These are phyloP conservation scores for Candida nonsorbophila DNA, from an alignment of 805 yeast species.

Conservation along the genomic window DNA sequence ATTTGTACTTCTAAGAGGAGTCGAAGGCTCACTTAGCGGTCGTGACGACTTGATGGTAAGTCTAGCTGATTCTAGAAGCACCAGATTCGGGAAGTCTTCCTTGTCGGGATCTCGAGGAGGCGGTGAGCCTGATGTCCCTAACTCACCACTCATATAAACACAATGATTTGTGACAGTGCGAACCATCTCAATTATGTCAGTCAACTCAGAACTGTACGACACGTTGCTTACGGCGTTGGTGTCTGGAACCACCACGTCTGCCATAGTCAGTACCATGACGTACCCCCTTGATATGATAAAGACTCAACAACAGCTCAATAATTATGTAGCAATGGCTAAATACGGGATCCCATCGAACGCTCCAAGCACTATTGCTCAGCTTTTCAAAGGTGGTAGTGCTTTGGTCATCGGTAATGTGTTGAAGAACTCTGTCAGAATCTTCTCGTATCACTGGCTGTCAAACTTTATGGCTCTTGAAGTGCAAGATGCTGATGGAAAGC, in stretches of 20 bases:
- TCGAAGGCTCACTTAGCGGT: too few relatives aligned
- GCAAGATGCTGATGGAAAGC: slow-evolving; percentile 23
- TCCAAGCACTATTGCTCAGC: slow-evolving; percentile 27
- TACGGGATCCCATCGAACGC: slow-evolving; percentile 28
- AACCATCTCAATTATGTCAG: too few relatives aligned
- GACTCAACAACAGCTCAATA: slow-evolving; percentile 56
- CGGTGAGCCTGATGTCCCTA: too few relatives aligned
- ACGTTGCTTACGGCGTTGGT: slow-evolving; percentile 53
- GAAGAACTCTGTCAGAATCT: slow-evolving; percentile 70
- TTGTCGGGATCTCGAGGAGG: too few relatives aligned
- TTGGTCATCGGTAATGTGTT: slow-evolving; percentile 67
- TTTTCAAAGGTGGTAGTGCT: slow-evolving; percentile 64
- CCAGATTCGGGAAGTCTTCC: too few relatives aligned
- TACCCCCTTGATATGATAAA: slow-evolving; percentile 72
- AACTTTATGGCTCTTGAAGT: slow-evolving; percentile 54
- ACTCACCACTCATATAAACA: too few relatives aligned
- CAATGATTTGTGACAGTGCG: too few relatives aligned
- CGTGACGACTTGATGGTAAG: too few relatives aligned
- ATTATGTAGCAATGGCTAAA: slow-evolving; percentile 25
- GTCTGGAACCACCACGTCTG: slow-evolving; percentile 59
- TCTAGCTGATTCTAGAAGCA: too few relatives aligned
- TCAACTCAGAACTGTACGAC: too few relatives aligned
- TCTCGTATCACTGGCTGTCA: slow-evolving; percentile 70
- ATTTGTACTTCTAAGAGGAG: slow-evolving; percentile 9
- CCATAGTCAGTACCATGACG: slow-evolving; percentile 56